Percentiles rank a stretch among this genome's conserved stretches.
Conservation (phyloP, 2,329 filamentous ascomycete species). For the Pyrenophora graminea region DNA sequence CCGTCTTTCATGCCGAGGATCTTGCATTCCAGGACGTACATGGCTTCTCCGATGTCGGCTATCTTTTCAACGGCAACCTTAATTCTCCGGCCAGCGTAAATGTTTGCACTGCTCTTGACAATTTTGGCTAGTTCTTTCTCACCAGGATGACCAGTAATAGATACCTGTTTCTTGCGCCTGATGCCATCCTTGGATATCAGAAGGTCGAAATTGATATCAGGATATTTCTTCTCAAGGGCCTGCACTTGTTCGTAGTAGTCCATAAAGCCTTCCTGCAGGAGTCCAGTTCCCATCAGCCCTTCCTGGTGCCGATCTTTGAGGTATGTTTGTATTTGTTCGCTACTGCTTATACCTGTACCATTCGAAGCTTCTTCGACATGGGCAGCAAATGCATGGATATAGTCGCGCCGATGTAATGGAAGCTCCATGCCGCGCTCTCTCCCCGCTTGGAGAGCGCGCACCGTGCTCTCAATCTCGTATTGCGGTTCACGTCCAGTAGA, state of each 20-base stretch:
- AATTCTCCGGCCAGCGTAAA: neutral
- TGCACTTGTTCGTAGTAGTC: constrained; percentile 10
- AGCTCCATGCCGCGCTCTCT: constrained; percentile 28
- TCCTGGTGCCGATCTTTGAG: constrained; percentile 25
- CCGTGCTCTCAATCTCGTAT: constrained; percentile 35
- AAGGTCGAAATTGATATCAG: constrained; percentile 13
- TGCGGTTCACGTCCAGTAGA: constrained; percentile 31
- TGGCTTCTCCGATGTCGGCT: constrained; percentile 31
- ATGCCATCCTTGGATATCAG: neutral
- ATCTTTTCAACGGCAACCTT: constrained; percentile 20
- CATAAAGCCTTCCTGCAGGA: constrained; percentile 18
- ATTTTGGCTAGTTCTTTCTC: constrained; percentile 8
- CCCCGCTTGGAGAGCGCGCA: constrained; percentile 28
- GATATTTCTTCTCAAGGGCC: constrained; percentile 16
- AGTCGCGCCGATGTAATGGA: constrained; percentile 32
- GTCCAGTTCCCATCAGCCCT: constrained; percentile 27
- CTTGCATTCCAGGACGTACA: constrained; percentile 36
- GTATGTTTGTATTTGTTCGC: constrained; percentile 21
- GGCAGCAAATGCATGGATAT: constrained; percentile 33
- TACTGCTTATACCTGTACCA: constrained; percentile 23
- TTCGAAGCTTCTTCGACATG: constrained; percentile 26
- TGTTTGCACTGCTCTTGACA: constrained; percentile 1
- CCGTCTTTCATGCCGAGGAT: constrained; percentile 29
- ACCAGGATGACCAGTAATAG: constrained; percentile 8
- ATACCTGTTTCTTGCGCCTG: neutral